phyloP scores from a whole-genome alignment of 2,329 filamentous ascomycete species.

The Diaporthe citri region DNA sequence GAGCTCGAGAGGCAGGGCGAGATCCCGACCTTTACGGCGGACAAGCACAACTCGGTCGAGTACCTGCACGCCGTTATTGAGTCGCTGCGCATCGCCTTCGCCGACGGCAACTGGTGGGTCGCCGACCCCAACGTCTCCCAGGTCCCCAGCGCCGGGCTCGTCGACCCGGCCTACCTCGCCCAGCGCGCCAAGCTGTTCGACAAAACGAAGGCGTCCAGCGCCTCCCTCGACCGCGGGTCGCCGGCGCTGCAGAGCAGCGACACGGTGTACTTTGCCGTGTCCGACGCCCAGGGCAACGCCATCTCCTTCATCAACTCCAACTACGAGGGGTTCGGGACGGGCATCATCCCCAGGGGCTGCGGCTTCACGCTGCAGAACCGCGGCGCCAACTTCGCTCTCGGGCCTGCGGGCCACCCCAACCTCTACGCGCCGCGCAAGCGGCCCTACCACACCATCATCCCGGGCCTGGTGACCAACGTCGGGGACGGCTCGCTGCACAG shows the following conservation, averaged over 20 bases:
- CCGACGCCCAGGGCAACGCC: slow-evolving; percentile 86
- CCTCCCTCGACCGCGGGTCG: slow-evolving; percentile 76
- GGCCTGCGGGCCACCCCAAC: slow-evolving; percentile 78
- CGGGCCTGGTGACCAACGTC: slow-evolving; percentile 85
- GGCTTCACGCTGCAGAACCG: slow-evolving; percentile 97
- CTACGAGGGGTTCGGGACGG: slow-evolving; percentile 89
- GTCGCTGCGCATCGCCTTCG: slow-evolving; percentile 87
- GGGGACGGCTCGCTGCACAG: slow-evolving; percentile 81
- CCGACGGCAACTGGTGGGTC: slow-evolving; percentile 91
- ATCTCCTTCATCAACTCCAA: slow-evolving; percentile 98
- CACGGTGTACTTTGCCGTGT: slow-evolving; percentile 93
- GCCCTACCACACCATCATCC: slow-evolving; percentile 98
- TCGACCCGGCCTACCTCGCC: slow-evolving; percentile 81
- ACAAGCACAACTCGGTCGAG: slow-evolving; percentile 84
- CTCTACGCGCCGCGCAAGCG: slow-evolving; percentile 83
- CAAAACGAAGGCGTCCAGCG: slow-evolving; percentile 72
- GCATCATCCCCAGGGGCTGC: slow-evolving; percentile 85
- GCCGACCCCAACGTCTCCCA: slow-evolving; percentile 81
- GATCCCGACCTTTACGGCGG: slow-evolving; percentile 76
- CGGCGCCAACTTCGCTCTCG: slow-evolving; percentile 85
- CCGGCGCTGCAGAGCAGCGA: slow-evolving; percentile 89
- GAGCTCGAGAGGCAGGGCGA: slow-evolving; percentile 81
- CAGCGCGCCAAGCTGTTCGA: slow-evolving; percentile 73
- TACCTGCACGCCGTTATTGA: slow-evolving; percentile 92
- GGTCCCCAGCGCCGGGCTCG: slow-evolving; percentile 77